Percentiles rank a stretch among this genome's conserved stretches.
phyloP scores from a whole-genome alignment of 2,329 filamentous ascomycete genomes.

The Paraconiothyrium sp. region DNA sequence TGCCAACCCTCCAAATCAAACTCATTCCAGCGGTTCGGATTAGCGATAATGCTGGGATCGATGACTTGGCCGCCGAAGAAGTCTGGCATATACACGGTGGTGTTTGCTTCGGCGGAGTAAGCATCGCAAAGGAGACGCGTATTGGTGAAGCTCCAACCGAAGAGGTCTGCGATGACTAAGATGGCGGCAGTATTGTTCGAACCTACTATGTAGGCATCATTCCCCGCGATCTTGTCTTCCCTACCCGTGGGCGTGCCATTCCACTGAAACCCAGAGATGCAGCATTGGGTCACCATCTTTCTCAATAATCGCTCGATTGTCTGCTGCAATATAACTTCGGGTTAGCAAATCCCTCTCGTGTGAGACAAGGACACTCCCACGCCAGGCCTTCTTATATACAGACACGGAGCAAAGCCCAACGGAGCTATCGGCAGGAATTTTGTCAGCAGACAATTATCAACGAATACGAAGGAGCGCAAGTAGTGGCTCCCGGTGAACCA shows the following conservation, averaged over 20 bases:
- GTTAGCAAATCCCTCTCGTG: neutral
- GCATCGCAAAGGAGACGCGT: conserved; percentile 55
- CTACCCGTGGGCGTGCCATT: conserved; percentile 46
- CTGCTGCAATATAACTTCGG: neutral
- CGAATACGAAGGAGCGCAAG: neutral
- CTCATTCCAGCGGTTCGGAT: conserved; percentile 20
- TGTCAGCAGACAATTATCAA: neutral
- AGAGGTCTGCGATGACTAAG: conserved; percentile 48
- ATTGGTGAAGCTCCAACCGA: conserved; percentile 56
- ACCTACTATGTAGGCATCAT: conserved; percentile 52
- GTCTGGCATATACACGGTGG: conserved; percentile 56
- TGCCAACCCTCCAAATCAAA: conserved; percentile 51
- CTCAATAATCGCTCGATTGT: neutral
- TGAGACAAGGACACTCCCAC: neutral
- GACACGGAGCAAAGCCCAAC: neutral
- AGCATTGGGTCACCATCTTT: conserved; percentile 27
- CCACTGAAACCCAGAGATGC: conserved; percentile 45
- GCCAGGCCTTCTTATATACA: neutral
- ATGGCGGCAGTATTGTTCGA: conserved; percentile 51
- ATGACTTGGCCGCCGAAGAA: conserved; percentile 41
- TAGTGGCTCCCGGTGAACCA: neutral
- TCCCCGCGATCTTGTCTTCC: conserved; percentile 41
- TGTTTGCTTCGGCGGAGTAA: conserved; percentile 53
- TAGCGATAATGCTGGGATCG: conserved; percentile 14
- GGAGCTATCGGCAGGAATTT: neutral